Conservation (phyloP, 768 basidiomycete genomes). For the Ramaria sp. region DNA sequence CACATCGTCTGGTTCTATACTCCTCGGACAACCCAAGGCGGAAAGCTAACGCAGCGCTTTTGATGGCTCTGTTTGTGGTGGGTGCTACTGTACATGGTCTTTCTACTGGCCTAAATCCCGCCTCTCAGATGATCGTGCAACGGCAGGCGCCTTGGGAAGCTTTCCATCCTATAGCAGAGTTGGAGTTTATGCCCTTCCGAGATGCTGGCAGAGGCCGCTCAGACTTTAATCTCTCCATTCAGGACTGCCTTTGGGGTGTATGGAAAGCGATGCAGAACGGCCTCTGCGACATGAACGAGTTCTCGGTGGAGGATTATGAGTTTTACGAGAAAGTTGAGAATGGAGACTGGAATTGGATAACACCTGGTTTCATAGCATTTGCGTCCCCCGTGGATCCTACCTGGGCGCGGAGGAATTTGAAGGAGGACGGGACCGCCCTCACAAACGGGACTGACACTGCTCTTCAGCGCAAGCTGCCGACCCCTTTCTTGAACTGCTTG, state of each 20-base stretch:
- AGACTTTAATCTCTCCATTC: slow-evolving; percentile 88
- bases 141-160: slow-evolving; percentile 88
- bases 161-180: slow-evolving; percentile 83
- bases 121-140: slow-evolving; percentile 78
- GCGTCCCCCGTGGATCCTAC: slow-evolving; percentile 79
- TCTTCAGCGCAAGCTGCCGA: slow-evolving; percentile 66
- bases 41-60: slow-evolving; percentile 91
- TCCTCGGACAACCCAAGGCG: slow-evolving; percentile 74
- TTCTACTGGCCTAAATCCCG: slow-evolving; percentile 13
- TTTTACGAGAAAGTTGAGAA: slow-evolving; percentile 93
- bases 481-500: slow-evolving; percentile 81
- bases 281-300: slow-evolving; percentile 89
- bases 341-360: slow-evolving; percentile 94
- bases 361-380: slow-evolving; percentile 86
- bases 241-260: slow-evolving; percentile 82
- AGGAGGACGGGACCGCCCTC: slow-evolving; percentile 26
- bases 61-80: slow-evolving; percentile 90
- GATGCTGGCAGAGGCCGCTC: slow-evolving; percentile 90
- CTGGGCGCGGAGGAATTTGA: slow-evolving; percentile 73
- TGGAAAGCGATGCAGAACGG: slow-evolving; percentile 89
- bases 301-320: slow-evolving; percentile 88
- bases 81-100: slow-evolving; percentile 21
- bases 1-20: slow-evolving; percentile 79
- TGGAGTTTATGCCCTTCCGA: slow-evolving; percentile 92
- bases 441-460: slow-evolving; percentile 36